Conservation (phyloP, 305 asterid species). For the Fraxinus sp. region DNA sequence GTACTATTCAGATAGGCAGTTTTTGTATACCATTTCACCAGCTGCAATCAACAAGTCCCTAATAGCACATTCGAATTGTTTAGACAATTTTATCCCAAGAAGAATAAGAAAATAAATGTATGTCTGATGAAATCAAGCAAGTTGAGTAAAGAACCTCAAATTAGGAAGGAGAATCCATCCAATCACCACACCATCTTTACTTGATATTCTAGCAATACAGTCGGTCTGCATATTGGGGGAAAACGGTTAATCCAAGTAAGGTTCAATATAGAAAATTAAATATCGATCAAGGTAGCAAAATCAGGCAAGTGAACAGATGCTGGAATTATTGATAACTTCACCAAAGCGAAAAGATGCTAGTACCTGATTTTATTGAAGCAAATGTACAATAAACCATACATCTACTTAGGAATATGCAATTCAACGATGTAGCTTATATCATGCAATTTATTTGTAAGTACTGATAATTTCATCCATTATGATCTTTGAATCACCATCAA, state of each 20-base stretch:
- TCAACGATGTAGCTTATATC: not conserved
- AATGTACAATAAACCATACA: not conserved
- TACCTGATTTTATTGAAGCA: not conserved
- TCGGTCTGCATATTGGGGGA: constrained; percentile 56
- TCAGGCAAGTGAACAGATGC: not conserved
- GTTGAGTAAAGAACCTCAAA: constrained; percentile 49
- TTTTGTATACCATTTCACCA: constrained; percentile 44
- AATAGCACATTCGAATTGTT: constrained; percentile 18
- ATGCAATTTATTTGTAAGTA: not conserved
- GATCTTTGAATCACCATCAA: not conserved
- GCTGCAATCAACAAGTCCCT: constrained; percentile 51
- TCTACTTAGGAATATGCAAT: not conserved
- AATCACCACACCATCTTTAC: constrained; percentile 53
- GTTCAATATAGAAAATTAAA: not conserved
- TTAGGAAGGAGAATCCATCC: constrained; percentile 87
- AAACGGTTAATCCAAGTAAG: not conserved
- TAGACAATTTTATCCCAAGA: constrained; percentile 18
- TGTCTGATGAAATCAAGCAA: not conserved
- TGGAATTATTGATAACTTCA: not conserved
- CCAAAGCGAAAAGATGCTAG: not conserved
- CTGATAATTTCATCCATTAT: not conserved
- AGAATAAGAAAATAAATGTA: not conserved
- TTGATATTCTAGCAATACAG: constrained; percentile 88
- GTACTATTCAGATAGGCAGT: not conserved
- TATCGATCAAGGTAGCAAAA: not conserved